Base-by-base conservation (phyloP, 1,284 basidiomycete species). In the Irpex sp. region DNA sequence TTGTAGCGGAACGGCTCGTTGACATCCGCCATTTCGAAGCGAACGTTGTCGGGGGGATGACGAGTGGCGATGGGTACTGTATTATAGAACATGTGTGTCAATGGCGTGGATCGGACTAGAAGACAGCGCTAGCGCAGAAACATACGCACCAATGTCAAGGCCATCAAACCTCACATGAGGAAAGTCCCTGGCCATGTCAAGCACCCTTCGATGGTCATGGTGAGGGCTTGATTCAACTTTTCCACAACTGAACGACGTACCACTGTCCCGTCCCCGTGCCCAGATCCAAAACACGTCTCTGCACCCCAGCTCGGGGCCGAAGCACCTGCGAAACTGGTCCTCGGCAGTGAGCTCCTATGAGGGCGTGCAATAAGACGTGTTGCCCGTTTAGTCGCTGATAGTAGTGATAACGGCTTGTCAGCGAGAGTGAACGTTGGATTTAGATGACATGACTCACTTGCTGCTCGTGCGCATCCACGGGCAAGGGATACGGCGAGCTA, bases 201-300 rank as follows among this genome's bases (percentile, higher is more conserved):
- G 78, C 5, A 84, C 77, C 90, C 89, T 91, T 37, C 51, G 18
- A 51, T 42, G 23, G 60, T 55, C 56, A 62, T 63, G n/a, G 19
- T 56, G 59, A 57, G 12, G 21, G n/a, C 36, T 23, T 49, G 9
- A 36, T 62, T 52, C 23, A 58, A 14, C 36, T 47, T 37, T 28
- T 49, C 28, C 54, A 28, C 54, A 37, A n/a, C 16, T 35, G 67
- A 61, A 47, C 56, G 56, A 72, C 80, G 64, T 66, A 89, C 89
- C 89, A 91, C 73, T 72, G 75, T 10, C 89, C 89, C 18, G 79
- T 87, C 12, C 89, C 89, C 16, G 85, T 88, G 61, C 89, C 84
- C 35, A 90, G 68, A 71, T 91, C 89, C 47, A 91, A 76, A 51
- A 80, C 86, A 61, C 79, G 77, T 67, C 76, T 79, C 57, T 76